Conservation (phyloP, 1,284 basidiomycete genomes). For the Taiwanofungus camphoratus region DNA sequence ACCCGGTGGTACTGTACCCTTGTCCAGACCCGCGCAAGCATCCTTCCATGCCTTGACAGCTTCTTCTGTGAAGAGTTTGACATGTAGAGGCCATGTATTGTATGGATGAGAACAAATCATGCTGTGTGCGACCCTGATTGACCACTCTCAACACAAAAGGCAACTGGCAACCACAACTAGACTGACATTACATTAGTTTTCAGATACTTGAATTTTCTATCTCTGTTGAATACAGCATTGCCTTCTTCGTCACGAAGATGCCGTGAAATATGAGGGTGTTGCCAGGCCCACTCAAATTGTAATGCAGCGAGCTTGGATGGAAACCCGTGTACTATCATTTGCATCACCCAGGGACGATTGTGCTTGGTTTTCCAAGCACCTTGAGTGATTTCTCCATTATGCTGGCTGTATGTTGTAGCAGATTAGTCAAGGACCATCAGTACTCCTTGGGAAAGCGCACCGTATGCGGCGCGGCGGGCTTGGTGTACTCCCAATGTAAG, state of each 20-base stretch:
- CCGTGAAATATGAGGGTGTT: constrained; percentile 61
- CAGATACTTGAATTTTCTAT: constrained; percentile 30
- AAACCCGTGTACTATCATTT: constrained; percentile 85
- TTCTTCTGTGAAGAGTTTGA: constrained; percentile 64
- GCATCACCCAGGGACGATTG: constrained; percentile 84
- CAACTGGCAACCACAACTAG: background rate
- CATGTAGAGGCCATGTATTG: constrained; percentile 57
- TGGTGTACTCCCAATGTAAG: constrained; percentile 82
- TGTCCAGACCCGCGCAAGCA: constrained; percentile 19
- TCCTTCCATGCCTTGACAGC: constrained; percentile 47
- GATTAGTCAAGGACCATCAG: background rate
- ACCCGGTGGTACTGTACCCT: constrained; percentile 39
- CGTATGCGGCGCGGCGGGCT: constrained; percentile 72
- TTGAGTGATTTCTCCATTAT: constrained; percentile 76
- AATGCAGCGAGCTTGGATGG: constrained; percentile 81
- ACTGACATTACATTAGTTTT: constrained; percentile 45
- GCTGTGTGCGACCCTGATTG: constrained; percentile 37
- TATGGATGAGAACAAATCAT: constrained; percentile 59
- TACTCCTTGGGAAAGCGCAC: constrained; percentile 20
- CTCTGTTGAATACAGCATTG: constrained; percentile 31
- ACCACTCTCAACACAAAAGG: background rate
- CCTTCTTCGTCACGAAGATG: constrained; percentile 44
- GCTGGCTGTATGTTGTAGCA: constrained; percentile 46
- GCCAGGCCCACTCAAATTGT: constrained; percentile 94
- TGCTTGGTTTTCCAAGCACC: constrained; percentile 73